Base-by-base conservation (phyloP, 768 basidiomycete genomes). In the Russula earlei region DNA sequence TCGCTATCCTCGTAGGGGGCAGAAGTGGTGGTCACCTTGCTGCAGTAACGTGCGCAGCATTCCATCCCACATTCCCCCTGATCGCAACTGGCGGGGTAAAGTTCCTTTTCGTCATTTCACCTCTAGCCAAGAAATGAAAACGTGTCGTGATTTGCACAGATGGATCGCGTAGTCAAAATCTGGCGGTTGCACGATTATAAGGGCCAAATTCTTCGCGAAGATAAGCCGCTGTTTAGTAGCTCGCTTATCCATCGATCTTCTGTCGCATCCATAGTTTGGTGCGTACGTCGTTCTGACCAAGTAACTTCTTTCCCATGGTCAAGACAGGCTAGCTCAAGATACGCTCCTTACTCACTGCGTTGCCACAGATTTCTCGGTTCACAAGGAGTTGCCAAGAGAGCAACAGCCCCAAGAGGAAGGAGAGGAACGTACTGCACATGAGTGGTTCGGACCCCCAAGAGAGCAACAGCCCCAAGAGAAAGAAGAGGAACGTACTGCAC, bases 211-310 rank as follows among this genome's bases (percentile, higher is more conserved):
- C 70, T 72, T 46, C 74, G 85, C 33, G 82, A 84, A 66, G 87
- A 90, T 57, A 89, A 88, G 58, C 87, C 88, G 0, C 65, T 91
- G 3, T 89, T 88, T 64, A 84, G 82, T 61, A 85, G 79, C 40
- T 74, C 77, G 25, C 70, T 74, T 29, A 73, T 91, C 12, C 87
- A 89, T 62, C 80, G 78, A 61, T 79, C 83, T 15, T 74, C 81
- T 9, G 77, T 87, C 2, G 65, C 82, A 19, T 84, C 84, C 2
- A 71, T 89, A 1, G 68, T 73, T 36, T 90, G 87, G 87, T 84
- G 58, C 17, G 69, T 45, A 17, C 1, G 31, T 22, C 40, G 14
- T 52, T 57, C 15, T 20, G 8, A 41, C 45, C n/a, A 37, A 12
- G 27, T 20, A 12, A 5, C n/a, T 4, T 33, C 41, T 25, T 42